Evolutionary conservation across 305 asterid genomes (phyloP), one percentile per base, ranked within the genome.

Genomic region (Fraxinus sp.): DNA sequence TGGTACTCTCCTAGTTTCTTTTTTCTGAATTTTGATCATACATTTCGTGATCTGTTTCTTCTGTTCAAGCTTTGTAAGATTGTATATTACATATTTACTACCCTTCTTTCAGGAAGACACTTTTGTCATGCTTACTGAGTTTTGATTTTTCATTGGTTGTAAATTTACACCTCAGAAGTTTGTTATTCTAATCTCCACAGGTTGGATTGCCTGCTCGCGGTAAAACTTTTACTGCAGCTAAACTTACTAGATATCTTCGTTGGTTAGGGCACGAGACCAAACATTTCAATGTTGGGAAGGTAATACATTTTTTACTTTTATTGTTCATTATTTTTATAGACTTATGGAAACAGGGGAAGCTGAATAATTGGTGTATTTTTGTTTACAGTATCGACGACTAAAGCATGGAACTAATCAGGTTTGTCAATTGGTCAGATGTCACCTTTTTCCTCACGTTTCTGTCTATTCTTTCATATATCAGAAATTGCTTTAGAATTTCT

Each of bases 171-270:
- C 37, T 81, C 55, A 75, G 74, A 73, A 68, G 76, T 66, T 46
- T 79, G 24, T 20, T 43, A 36, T 81, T 71, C 64, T 83, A 77
- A 86, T 66, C 84, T 73, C 83, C 81, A 78, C 89, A 96, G 99
- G 99, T 96, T 88, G 99, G 99, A 77, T 86, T 96, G 89, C 99
- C 99, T 79, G 99, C 98, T 85, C 97, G 99, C 71, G 99, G 99
- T 26, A 96, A 96, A 90, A 96, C 99, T 66, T 96, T 96, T 90
- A 96, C 99, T 10, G 98, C 99, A 26, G 99, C 98, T 85, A 96
- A 96, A 90, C 99, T 96, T 77, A 96, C 99, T 79, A 91, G 99
- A 81, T 96, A 96, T 91, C 99, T 96, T 87, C 98, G 99, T 71
- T 96, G 99, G 99, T 90, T 96, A 88, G 99, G 99, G 66, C 99